Evolutionary conservation across 305 asterid genomes (phyloP), one percentile per base, ranked within the genome.

Genomic region (Euphrasia arctica): DNA sequence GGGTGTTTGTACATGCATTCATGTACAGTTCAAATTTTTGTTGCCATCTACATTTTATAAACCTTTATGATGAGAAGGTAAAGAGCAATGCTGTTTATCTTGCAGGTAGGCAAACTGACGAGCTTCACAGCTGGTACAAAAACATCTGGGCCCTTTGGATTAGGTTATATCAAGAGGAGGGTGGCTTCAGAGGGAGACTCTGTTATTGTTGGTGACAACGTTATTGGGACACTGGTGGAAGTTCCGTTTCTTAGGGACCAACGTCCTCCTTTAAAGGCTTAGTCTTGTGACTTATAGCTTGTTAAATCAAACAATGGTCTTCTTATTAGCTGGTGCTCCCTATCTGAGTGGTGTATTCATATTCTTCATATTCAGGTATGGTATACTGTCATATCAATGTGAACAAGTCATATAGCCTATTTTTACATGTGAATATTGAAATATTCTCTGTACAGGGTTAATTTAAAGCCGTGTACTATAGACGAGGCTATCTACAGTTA

Each of bases 21-120:
- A 61, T 8, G 50, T 54, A 48, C 27, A 39, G 48, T 51, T 39
- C 58, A 52, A 61, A 27, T 58, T 48, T 60, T 41, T 63, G 45
- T 60, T 64, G 8, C 32, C 48, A 42, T 54, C 31, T 60, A 49
- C 12, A 29, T 61, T 72, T 61, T 48, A 13, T 66, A 65, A 36
- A 61, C 62, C 34, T 64, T 60, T 58, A 61, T 41, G 18, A 67
- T 56, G 63, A 14, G 67, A 70, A 59, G 27, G 62, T 14, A 63
- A 51, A 13, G 9, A 58, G 45, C 68, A 49, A 66, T 64, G 41
- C 36, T 65, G 67, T 13, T 55, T 5, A 31, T 57, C 56, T 52
- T 78, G 80, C 87, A 92, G 96, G 94, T 89, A 43, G 97, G 98
- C 58, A 87, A 83, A 70, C 68, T 92, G 70, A 92, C 98, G 1